Percentiles rank a stretch among this genome's conserved stretches.
phyloP scores from a whole-genome alignment of 2,329 filamentous ascomycete species.

The Colletotrichum falcatum region DNA sequence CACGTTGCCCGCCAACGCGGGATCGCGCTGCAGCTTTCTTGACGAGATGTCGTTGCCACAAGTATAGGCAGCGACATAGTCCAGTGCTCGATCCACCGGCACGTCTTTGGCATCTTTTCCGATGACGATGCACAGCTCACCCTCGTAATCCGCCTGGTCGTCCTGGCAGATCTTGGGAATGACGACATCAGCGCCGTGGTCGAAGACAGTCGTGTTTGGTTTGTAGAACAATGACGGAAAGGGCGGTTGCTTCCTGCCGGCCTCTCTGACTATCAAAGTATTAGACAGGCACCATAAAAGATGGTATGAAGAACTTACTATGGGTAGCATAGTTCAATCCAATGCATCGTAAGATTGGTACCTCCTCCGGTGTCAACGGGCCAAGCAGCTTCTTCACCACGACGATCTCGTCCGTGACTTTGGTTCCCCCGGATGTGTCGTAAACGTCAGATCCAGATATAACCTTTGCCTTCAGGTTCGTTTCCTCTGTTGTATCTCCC shows the following conservation, averaged over 20 bases:
- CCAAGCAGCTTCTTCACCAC: constrained; percentile 66
- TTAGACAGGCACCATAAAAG: not conserved
- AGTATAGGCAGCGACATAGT: constrained; percentile 66
- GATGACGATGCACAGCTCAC: constrained; percentile 61
- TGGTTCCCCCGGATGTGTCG: constrained; percentile 58
- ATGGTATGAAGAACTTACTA: constrained; percentile 47
- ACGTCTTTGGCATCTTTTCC: constrained; percentile 63
- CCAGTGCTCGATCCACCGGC: constrained; percentile 54
- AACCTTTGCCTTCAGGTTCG: constrained; percentile 63
- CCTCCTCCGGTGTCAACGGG: constrained; percentile 61
- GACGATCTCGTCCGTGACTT: constrained; percentile 65
- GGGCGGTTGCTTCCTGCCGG: constrained; percentile 61
- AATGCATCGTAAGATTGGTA: constrained; percentile 68
- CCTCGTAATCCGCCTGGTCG: constrained; percentile 62
- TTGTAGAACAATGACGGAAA: constrained; percentile 65
- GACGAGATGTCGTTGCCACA: constrained; percentile 67
- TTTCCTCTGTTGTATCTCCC: constrained; percentile 59
- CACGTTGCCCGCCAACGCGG: constrained; percentile 60
- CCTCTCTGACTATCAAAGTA: constrained; percentile 58
- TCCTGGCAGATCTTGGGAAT: constrained; percentile 63
- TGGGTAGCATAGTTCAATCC: constrained; percentile 72
- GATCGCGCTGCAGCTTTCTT: constrained; percentile 64
- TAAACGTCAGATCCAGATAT: constrained; percentile 64
- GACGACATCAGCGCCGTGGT: constrained; percentile 52
- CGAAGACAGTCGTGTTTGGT: constrained; percentile 54